Evolutionary conservation across 2,329 filamentous ascomycete genomes (phyloP).

Genomic region (Chrysosporium keratinophilum): DNA sequence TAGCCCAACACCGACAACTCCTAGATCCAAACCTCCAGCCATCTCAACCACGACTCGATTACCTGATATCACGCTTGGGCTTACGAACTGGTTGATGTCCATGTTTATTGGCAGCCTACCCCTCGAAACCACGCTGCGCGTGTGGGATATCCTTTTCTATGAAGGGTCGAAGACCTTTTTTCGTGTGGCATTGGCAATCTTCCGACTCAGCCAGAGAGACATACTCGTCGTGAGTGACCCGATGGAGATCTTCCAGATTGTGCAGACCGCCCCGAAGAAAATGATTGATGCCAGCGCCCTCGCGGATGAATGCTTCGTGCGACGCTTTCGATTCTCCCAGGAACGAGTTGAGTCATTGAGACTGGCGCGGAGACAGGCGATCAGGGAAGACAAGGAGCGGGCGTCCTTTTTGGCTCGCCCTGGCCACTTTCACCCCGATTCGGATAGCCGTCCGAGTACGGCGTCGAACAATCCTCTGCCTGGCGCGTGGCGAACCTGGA

Average conservation of each 20-base stretch:
- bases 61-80: conserved; percentile 82
- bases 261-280: conserved; percentile 72
- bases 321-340: conserved; percentile 70
- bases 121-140: conserved; percentile 79
- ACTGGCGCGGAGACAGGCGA: conserved; percentile 51
- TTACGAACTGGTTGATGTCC: conserved; percentile 97
- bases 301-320: conserved; percentile 72
- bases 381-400: conserved; percentile 34
- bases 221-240: conserved; percentile 72
- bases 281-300: conserved; percentile 73
- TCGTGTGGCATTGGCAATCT: conserved; percentile 78
- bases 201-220: conserved; percentile 74
- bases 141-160: conserved; percentile 95
- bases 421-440: conserved; percentile 10
- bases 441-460: conserved; percentile 7
- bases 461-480: conserved; percentile 11
- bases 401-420: conserved; percentile 26
- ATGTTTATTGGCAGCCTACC: conserved; percentile 88
- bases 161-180: conserved; percentile 92
- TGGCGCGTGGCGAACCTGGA: conserved; percentile 15
- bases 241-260: conserved; percentile 92
- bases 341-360: conserved; percentile 68
- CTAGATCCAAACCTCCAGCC: conserved; percentile 33
- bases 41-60: conserved; percentile 45
- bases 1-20: conserved; percentile 45